These are phyloP conservation scores for Leishmania braziliensis DNA, from an alignment of 208 protist species.

Conservation along the genomic window DNA sequence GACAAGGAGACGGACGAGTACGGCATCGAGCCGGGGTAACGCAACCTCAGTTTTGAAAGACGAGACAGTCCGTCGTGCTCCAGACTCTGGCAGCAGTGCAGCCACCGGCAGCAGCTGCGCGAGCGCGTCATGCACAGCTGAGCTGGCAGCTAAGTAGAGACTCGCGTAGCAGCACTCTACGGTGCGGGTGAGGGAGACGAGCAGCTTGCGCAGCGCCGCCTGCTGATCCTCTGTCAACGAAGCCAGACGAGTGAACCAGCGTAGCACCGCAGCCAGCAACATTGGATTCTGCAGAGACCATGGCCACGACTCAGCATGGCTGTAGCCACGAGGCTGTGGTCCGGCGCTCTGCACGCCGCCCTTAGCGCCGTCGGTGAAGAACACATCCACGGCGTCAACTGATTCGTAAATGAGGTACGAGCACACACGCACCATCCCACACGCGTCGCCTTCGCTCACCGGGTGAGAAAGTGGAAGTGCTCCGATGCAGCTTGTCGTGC, in stretches of 20 bases:
- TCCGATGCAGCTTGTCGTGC: slow-evolving; percentile 24
- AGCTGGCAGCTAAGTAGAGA: slow-evolving; percentile 61
- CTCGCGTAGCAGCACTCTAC: slow-evolving; percentile 32
- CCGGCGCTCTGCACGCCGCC: not conserved
- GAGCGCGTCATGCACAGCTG: slow-evolving; percentile 55
- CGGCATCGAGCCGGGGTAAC: slow-evolving; percentile 32
- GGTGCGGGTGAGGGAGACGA: slow-evolving; percentile 28
- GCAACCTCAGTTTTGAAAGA: not conserved
- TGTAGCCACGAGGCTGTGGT: too few relatives aligned
- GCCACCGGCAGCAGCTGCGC: slow-evolving; percentile 51
- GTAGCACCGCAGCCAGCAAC: slow-evolving; percentile 44
- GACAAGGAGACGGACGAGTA: slow-evolving; percentile 47
- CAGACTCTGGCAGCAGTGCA: slow-evolving; percentile 11
- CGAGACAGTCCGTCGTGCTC: not conserved
- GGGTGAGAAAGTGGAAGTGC: slow-evolving; percentile 16
- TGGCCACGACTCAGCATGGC: not conserved
- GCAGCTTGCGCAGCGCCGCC: slow-evolving; percentile 13
- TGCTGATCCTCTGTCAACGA: slow-evolving; percentile 17
- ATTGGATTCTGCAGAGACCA: slow-evolving; percentile 60
- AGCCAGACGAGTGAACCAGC: slow-evolving; percentile 16
- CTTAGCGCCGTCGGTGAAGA: not conserved
- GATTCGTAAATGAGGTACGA: slow-evolving; percentile 41
- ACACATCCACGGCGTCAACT: slow-evolving; percentile 31
- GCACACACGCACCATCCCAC: slow-evolving; percentile 22
- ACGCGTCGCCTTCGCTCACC: slow-evolving; percentile 11